These are phyloP conservation scores for Paracoccidioides lutzii DNA, from an alignment of 2,329 filamentous ascomycete genomes.

Conservation along the genomic window DNA sequence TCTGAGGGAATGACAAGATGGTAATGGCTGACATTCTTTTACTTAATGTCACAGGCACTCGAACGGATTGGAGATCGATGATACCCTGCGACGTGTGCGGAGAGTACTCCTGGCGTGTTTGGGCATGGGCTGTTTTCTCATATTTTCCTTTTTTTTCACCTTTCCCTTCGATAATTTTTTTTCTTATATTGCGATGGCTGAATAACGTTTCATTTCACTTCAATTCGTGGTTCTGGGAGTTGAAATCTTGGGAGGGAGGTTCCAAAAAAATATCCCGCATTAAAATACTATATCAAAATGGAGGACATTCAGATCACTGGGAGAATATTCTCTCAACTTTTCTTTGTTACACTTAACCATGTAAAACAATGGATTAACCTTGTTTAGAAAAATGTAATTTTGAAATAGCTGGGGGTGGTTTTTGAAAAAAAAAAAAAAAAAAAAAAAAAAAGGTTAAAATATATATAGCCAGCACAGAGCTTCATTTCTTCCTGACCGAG, in stretches of 20 bases:
- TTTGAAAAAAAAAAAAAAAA: too few species aligned
- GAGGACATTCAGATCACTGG: neutral
- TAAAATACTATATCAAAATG: neutral
- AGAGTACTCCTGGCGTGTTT: neutral
- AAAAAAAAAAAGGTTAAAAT: neutral
- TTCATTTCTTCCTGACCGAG: neutral
- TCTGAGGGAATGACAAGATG: neutral
- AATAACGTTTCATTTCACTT: neutral
- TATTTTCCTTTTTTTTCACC: too few species aligned
- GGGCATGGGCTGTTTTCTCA: neutral
- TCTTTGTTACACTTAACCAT: too few species aligned
- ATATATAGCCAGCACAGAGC: neutral
- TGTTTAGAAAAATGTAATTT: too few species aligned
- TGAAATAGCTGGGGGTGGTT: too few species aligned
- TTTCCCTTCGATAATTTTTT: neutral
- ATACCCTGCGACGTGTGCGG: constrained; percentile 7
- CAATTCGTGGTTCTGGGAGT: neutral
- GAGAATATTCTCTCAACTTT: too few species aligned
- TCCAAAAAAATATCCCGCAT: neutral
- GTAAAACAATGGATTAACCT: too few species aligned
- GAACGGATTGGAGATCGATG: constrained; percentile 34
- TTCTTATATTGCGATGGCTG: neutral
- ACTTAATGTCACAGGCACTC: constrained; percentile 19
- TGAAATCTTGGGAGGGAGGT: neutral
- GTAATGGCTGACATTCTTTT: constrained; percentile 1